phyloP scores from a whole-genome alignment of 2,329 filamentous ascomycete genomes.

The Mariannaea elegans region DNA sequence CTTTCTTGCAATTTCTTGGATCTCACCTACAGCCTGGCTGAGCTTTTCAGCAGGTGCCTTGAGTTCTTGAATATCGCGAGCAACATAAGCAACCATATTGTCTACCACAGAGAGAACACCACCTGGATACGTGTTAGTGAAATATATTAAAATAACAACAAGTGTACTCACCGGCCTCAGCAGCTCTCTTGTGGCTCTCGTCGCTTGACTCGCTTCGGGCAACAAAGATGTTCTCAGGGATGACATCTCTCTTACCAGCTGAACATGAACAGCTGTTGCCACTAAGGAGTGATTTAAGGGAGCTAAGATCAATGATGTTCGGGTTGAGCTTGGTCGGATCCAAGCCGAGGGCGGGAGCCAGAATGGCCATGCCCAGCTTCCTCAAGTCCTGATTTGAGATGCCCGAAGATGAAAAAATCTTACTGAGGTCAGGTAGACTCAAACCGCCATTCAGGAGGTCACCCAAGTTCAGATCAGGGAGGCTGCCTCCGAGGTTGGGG shows the following conservation, averaged over 20 bases:
- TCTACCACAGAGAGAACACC: neutral
- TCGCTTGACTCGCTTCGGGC: neutral
- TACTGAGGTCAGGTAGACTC: neutral
- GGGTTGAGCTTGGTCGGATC: constrained; percentile 3
- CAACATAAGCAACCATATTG: neutral
- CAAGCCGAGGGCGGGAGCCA: constrained; percentile 3
- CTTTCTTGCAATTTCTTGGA: neutral
- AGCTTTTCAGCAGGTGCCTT: neutral
- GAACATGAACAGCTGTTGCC: neutral
- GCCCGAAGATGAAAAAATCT: neutral
- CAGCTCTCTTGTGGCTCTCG: neutral
- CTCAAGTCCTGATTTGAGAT: neutral
- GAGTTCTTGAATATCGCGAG: constrained; percentile 2
- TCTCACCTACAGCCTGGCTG: neutral
- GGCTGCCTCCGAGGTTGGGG: neutral
- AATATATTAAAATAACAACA: neutral
- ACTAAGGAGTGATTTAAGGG: neutral
- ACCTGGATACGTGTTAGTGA: neutral
- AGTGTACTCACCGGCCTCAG: neutral
- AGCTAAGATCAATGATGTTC: neutral
- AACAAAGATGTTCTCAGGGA: neutral
- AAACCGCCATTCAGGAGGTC: neutral
- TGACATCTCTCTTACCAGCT: neutral
- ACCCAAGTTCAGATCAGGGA: neutral
- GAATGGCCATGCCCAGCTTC: neutral